phyloP scores from a whole-genome alignment of 2,329 filamentous ascomycete genomes.

The Erysiphe pulchra region DNA sequence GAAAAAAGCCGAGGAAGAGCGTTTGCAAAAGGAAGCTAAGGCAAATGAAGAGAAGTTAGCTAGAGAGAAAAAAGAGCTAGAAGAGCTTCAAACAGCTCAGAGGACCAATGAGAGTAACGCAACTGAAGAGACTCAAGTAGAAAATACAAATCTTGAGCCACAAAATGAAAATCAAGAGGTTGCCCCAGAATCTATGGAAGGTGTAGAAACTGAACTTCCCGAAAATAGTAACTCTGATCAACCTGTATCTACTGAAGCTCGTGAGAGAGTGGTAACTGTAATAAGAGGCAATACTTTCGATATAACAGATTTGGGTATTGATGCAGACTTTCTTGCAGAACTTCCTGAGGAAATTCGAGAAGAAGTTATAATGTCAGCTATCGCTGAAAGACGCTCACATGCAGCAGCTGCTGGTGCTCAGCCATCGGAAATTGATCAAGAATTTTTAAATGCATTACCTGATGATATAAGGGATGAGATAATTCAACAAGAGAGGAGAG shows the following conservation, averaged over 20 bases:
- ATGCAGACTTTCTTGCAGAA: constrained; percentile 83
- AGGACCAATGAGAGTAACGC: constrained; percentile 20
- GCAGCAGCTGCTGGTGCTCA: constrained; percentile 46
- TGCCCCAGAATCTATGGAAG: constrained; percentile 35
- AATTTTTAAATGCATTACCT: constrained; percentile 82
- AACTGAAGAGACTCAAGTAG: constrained; percentile 22
- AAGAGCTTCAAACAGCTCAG: constrained; percentile 36
- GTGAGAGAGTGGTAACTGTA: constrained; percentile 48
- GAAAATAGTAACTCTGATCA: constrained; percentile 12
- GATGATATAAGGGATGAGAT: constrained; percentile 77
- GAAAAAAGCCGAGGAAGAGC: constrained; percentile 38
- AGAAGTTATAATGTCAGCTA: constrained; percentile 79
- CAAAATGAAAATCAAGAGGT: constrained; percentile 10
- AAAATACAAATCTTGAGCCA: constrained; percentile 21
- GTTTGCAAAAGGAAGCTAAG: constrained; percentile 39
- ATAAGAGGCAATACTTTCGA: constrained; percentile 75
- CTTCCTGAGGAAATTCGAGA: constrained; percentile 91
- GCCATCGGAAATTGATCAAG: constrained; percentile 64
- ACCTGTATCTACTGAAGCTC: constrained; percentile 19
- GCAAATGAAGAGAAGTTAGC: constrained; percentile 43
- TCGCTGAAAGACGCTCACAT: constrained; percentile 59
- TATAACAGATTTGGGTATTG: constrained; percentile 83
- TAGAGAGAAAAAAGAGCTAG: constrained; percentile 42
- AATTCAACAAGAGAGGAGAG: constrained; percentile 68
- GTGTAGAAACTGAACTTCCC: constrained; percentile 30